Evolutionary conservation across 805 yeast species (phyloP).

Genomic region (Lipomyces chichibuensis): DNA sequence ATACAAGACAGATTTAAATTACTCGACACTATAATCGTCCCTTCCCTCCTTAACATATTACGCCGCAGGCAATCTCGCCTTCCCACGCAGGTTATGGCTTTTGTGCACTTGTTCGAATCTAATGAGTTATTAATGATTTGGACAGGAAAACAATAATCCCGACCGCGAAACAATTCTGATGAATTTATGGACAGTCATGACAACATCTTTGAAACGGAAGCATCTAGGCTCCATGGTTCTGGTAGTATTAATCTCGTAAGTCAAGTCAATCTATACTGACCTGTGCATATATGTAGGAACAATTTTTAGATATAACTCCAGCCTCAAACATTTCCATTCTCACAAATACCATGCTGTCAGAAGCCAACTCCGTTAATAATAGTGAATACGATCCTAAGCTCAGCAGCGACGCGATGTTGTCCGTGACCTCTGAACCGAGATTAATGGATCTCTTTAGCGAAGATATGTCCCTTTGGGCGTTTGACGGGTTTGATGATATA

Average conservation of each 20-base stretch:
- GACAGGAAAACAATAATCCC: background rate
- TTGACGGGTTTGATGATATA: background rate
- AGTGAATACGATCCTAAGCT: background rate
- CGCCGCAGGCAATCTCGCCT: conserved; percentile 8
- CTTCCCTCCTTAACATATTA: conserved; percentile 12
- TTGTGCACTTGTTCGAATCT: background rate
- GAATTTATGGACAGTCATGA: background rate
- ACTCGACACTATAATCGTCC: conserved; percentile 8
- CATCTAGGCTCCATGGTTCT: conserved; percentile 3
- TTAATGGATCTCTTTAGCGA: background rate
- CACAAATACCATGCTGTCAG: background rate
- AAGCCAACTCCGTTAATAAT: background rate
- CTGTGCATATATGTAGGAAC: conserved; percentile 10
- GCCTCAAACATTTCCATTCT: background rate
- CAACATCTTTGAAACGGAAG: background rate
- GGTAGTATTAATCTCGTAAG: background rate
- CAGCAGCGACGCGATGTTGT: background rate
- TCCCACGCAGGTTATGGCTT: background rate
- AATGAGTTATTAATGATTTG: background rate
- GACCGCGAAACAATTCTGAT: background rate
- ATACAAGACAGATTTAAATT: conserved; percentile 10
- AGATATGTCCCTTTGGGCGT: background rate
- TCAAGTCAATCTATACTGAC: background rate
- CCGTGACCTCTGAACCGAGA: background rate
- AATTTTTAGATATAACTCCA: conserved; percentile 6